A percentile compares a stretch with the other conserved stretches of the same genome.
Conservation (phyloP, 129 eudicot genomes). For the Pseudognaphalium luteoalbum region DNA sequence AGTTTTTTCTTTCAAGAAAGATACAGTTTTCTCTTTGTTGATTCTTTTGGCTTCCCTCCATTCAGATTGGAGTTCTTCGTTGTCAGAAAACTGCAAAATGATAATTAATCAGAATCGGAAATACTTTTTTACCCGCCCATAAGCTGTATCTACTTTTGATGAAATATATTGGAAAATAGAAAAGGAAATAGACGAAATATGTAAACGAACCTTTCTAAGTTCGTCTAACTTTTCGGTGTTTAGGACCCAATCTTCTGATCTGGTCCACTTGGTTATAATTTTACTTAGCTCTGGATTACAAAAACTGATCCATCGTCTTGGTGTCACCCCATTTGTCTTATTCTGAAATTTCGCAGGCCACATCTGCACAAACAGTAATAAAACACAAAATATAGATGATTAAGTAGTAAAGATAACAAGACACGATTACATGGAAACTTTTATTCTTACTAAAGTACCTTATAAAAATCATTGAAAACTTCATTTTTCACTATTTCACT, state of each 20-base stretch:
- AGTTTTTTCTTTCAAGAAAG: slow-evolving; percentile 75
- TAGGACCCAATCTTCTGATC: slow-evolving; percentile 79
- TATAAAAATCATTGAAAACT: slow-evolving; percentile 81
- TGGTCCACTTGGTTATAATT: slow-evolving; percentile 83
- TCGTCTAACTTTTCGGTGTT: slow-evolving; percentile 73
- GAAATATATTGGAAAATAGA: background rate
- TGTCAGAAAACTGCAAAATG: slow-evolving; percentile 65
- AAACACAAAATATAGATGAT: background rate
- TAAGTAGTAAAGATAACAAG: background rate
- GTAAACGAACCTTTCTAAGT: slow-evolving; percentile 54
- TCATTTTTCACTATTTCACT: slow-evolving; percentile 80
- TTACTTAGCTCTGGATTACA: slow-evolving; percentile 86
- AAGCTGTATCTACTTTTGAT: background rate
- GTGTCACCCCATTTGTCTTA: slow-evolving; percentile 95
- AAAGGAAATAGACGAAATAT: background rate
- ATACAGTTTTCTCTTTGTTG: slow-evolving; percentile 66
- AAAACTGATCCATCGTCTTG: slow-evolving; percentile 87
- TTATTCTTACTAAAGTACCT: slow-evolving; percentile 44
- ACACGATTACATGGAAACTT: background rate
- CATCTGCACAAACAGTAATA: slow-evolving; percentile 40
- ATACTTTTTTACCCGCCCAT: too few species aligned
- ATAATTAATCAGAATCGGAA: background rate
- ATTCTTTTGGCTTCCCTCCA: slow-evolving; percentile 81
- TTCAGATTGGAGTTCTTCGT: slow-evolving; percentile 74
- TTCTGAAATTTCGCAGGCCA: slow-evolving; percentile 96